These are phyloP conservation scores for Colletotrichum lini DNA, from an alignment of 2,329 filamentous ascomycete species.

Conservation along the genomic window DNA sequence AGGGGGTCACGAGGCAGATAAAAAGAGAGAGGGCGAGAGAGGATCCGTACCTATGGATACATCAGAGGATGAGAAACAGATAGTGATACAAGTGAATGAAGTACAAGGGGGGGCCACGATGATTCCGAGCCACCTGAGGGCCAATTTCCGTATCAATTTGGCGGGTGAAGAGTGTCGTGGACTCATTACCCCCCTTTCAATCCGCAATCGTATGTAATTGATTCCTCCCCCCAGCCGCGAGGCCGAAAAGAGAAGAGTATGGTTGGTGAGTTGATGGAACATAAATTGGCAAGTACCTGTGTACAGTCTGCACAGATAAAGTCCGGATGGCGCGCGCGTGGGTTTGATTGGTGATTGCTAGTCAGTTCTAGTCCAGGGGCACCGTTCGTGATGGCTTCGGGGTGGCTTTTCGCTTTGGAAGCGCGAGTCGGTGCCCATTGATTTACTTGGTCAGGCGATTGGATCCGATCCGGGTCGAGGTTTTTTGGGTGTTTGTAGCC, in stretches of 20 bases:
- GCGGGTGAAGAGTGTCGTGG: slow-evolving; percentile 5
- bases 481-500: too few relatives aligned
- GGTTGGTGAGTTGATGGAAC: too few relatives aligned
- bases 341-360: slow-evolving; percentile 10
- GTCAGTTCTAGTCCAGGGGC: slow-evolving; percentile 34
- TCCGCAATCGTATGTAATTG: slow-evolving; percentile 21
- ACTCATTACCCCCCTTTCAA: slow-evolving; percentile 28
- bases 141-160: slow-evolving; percentile 39
- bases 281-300: background rate
- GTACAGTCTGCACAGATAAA: background rate
- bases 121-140: slow-evolving; percentile 32
- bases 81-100: background rate
- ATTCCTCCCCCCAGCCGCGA: too few relatives aligned
- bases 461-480: too few relatives aligned
- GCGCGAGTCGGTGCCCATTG: too few relatives aligned
- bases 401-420: background rate
- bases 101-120: background rate
- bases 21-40: background rate
- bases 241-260: background rate
- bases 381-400: slow-evolving; percentile 14
- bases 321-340: slow-evolving; percentile 7
- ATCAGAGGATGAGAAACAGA: background rate
- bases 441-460: too few relatives aligned
- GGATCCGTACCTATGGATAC: too few relatives aligned
- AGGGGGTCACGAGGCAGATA: background rate